Evolutionary conservation across 176 grass and related monocot species (phyloP).

Genomic region (Oryza longistaminata): DNA sequence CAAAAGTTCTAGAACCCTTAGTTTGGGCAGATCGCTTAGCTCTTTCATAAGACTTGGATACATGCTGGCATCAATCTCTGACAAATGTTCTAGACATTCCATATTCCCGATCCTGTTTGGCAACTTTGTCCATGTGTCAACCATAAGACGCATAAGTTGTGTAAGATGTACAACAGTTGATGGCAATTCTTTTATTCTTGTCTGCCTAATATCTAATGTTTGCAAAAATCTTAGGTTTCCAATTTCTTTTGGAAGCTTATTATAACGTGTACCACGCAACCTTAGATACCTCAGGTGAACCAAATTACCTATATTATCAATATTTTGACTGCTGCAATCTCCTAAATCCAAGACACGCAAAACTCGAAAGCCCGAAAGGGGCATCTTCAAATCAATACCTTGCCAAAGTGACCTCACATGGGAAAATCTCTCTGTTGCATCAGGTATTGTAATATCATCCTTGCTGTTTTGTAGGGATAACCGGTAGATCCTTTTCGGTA

Average conservation of each 20-base stretch:
- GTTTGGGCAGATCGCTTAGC: too few species aligned
- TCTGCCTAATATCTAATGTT: neutral
- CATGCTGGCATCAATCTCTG: too few species aligned
- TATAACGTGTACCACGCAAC: neutral
- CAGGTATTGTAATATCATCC: neutral
- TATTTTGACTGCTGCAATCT: neutral
- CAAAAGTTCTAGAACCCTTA: neutral
- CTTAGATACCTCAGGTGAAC: slow-evolving; percentile 32
- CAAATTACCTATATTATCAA: neutral
- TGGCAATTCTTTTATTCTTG: neutral
- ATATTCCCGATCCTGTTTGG: too few species aligned
- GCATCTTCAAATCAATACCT: neutral
- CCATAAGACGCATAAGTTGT: neutral
- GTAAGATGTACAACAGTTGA: neutral
- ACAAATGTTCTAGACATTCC: too few species aligned
- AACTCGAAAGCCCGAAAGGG: neutral
- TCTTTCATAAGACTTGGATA: too few species aligned
- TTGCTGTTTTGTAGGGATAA: neutral
- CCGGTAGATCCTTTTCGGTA: too few species aligned
- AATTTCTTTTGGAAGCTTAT: slow-evolving; percentile 9
- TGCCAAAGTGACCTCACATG: neutral
- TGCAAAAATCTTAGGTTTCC: slow-evolving; percentile 13
- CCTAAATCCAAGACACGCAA: neutral
- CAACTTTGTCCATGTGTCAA: too few species aligned
- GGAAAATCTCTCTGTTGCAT: neutral